Evolutionary conservation across 768 basidiomycete species (phyloP).

Genomic region (Mycena venus): DNA sequence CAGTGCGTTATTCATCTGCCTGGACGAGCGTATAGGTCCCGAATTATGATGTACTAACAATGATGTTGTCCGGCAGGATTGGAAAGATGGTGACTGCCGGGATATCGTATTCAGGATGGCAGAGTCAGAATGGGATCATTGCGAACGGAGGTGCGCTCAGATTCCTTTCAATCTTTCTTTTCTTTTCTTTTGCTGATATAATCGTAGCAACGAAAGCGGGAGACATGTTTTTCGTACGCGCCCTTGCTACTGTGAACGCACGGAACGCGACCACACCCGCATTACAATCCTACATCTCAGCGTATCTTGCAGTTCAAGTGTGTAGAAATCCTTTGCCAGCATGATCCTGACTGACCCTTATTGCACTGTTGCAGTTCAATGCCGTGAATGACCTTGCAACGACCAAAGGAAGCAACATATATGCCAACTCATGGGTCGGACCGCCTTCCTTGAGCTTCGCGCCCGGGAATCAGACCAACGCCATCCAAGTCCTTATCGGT

Average conservation of each 20-base stretch:
- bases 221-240: background rate
- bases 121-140: conserved; percentile 1
- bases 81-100: background rate
- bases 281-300: background rate
- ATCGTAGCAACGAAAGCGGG: background rate
- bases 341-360: background rate
- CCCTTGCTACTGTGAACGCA: background rate
- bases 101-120: background rate
- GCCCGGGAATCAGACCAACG: background rate
- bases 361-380: conserved; percentile 22
- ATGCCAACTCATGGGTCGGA: conserved; percentile 9
- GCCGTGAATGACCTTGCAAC: conserved; percentile 27
- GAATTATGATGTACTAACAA: too few species aligned
- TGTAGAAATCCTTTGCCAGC: background rate
- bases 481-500: background rate
- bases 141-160: background rate
- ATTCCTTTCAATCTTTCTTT: background rate
- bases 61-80: background rate
- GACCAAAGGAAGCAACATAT: conserved; percentile 12
- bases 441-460: background rate
- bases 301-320: background rate
- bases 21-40: background rate
- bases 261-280: background rate
- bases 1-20: background rate
- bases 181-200: too few species aligned